Base-by-base conservation (phyloP, 208 protist species). In the Perkinsela sp. region DNA sequence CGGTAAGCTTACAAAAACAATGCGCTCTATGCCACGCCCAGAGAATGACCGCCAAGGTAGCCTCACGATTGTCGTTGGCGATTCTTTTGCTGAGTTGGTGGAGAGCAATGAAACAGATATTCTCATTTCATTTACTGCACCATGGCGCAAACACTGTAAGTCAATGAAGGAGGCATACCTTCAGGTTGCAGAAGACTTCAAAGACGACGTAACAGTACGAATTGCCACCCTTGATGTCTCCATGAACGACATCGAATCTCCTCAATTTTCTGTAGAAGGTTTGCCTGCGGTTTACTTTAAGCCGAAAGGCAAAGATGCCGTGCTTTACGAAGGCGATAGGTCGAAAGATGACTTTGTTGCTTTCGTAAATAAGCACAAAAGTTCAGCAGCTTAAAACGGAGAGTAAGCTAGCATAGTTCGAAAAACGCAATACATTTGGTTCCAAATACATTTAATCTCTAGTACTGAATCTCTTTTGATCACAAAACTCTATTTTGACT, bases 91-190 rank as follows among this genome's bases (percentile, higher is more conserved):
- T 13, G 69, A 75, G 1, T 31, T 81, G 29, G 79, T 78, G 32
- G 48, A 73, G 48, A 72, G 77, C 68, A 40, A 70, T 48, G 30
- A 28, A 31, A 79, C 79, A 67, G 70, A 82, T 69, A 75, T 81
- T 30, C 73, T 83, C 28, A 76, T 84, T 40, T 70, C 78, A 67
- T 85, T 83, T 70, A 77, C 78, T 66, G 74, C 76, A 28, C 76
- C 76, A 68, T 80, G 77, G 78, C 80, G 78, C 71, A 78, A 76
- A n/a, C 80, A 84, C 77, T 83, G 80, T 76, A 83, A 79, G 75
- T 48, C 67, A 31, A 68, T 81, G 30, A 68, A 32, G 1, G 70
- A 69, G 31, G 48, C 67, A 57, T 22, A n/a, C 22, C 22, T 57
- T 6, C 13, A 83, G 71, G 73, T 83, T 13, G 79, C 69, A 15